Base-by-base conservation (phyloP, 148 eudicot genomes). In the Oxyria digyna region DNA sequence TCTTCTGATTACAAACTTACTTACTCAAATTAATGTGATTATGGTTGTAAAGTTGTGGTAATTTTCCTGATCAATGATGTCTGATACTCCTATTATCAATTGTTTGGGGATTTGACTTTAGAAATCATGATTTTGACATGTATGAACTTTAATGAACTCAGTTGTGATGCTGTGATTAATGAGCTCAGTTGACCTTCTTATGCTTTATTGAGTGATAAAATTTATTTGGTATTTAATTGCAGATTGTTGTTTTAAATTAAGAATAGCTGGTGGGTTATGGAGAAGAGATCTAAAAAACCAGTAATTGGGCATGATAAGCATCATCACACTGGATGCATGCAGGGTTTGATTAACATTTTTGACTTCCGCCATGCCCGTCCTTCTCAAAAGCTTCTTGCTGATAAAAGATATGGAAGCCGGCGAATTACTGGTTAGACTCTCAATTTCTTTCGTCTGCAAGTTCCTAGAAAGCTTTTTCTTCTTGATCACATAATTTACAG, bases 281-380 rank as follows among this genome's bases (percentile, higher is more conserved):
- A 23, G 31, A 54, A 23, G 62, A 54, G 62, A 54, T 54, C 50
- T 14, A 15, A 3, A 45, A 45, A 45, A 15, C 0, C 62, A 54
- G 27, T 3, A 21, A 23, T 54, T 54, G 31, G 12, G 62, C 31
- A 45, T 45, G 20, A 45, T 14, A n/a, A n/a, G n/a, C 50, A 82
- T 77, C 46, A 50, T 50, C 90, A 81, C 50, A 77, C 88, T 48
- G 99, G 99, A 5, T 94, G 99, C 74, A 87, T 94, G 74, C 79
- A 82, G 87, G 90, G 96, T 69, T 67, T 91, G 78, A 87, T 88
- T 67, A 85, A 79, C 74, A 81, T 88, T 29, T 91, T 94, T 74
- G 85, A 91, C 77, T 88, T 88, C 62, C 91, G 96, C 32, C 84
- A 88, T 66, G 86, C 85, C 76, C 88, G 85, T 42, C 45, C 88